phyloP scores from a whole-genome alignment of 768 basidiomycete species.

The Termitomyces sp. region DNA sequence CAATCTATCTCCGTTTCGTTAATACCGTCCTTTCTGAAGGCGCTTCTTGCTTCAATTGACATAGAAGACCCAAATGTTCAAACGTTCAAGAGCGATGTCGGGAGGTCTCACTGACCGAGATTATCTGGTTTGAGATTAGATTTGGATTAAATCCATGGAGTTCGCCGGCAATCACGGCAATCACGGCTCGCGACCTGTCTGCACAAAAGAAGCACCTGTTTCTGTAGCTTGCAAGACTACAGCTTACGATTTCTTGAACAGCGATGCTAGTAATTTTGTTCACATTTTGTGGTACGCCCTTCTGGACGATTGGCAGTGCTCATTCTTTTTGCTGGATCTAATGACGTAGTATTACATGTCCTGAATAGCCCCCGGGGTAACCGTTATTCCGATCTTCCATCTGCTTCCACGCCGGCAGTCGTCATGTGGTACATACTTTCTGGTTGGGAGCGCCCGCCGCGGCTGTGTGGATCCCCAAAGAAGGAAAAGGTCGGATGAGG shows the following conservation, averaged over 20 bases:
- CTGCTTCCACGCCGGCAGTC: background rate
- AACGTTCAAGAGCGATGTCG: background rate
- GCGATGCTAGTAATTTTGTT: background rate
- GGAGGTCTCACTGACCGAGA: background rate
- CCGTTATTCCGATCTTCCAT: background rate
- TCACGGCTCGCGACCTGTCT: background rate
- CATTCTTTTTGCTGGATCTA: background rate
- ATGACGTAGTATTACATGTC: background rate
- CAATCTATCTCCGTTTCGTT: background rate
- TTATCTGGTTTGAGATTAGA: background rate
- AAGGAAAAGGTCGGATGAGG: slow-evolving; percentile 1
- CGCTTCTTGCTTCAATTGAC: background rate
- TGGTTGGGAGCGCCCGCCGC: background rate
- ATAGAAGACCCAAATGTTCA: background rate
- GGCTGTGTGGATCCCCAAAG: background rate
- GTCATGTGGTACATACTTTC: background rate
- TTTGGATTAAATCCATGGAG: background rate
- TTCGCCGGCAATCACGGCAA: background rate
- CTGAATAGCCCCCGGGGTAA: background rate
- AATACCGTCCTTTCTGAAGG: background rate
- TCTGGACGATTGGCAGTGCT: background rate
- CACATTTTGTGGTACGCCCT: background rate
- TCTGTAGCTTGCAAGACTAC: background rate
- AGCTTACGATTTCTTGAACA: background rate
- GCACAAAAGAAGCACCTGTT: background rate